phyloP scores from a whole-genome alignment of 1,139 yeast genomes.

The Hyphopichia fennica region DNA sequence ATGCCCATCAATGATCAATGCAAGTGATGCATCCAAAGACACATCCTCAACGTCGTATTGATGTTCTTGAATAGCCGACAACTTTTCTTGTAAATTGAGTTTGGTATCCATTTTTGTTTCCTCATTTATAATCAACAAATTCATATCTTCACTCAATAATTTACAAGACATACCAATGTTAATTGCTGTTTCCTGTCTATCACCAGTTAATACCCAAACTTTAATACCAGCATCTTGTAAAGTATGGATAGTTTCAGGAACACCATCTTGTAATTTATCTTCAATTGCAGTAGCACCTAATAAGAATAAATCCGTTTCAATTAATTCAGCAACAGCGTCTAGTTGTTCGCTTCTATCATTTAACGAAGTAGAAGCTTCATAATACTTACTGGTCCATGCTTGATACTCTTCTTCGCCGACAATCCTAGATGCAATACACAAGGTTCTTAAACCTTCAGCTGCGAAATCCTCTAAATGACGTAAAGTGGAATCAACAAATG shows the following conservation, averaged over 20 bases:
- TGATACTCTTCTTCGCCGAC: constrained; percentile 77
- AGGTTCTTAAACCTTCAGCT: constrained; percentile 90
- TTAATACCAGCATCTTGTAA: constrained; percentile 95
- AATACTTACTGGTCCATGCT: constrained; percentile 62
- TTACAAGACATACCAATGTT: constrained; percentile 98
- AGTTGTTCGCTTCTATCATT: constrained; percentile 71
- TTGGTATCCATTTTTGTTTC: constrained; percentile 73
- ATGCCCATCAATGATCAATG: constrained; percentile 91
- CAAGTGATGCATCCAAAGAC: constrained; percentile 67
- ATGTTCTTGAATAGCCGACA: constrained; percentile 72
- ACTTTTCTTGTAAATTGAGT: constrained; percentile 69
- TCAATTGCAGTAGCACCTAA: constrained; percentile 98
- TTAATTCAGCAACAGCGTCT: constrained; percentile 69
- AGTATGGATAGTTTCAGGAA: constrained; percentile 94
- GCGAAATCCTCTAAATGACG: constrained; percentile 96
- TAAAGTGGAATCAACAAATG: constrained; percentile 77
- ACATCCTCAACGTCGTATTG: constrained; percentile 61
- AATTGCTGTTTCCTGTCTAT: constrained; percentile 98
- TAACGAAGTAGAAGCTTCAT: constrained; percentile 81
- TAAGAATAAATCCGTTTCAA: constrained; percentile 76
- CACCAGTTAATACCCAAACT: constrained; percentile 98
- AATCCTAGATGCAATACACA: constrained; percentile 87
- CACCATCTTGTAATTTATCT: constrained; percentile 96
- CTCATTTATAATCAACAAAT: constrained; percentile 84
- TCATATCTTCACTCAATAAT: constrained; percentile 93